phyloP scores from a whole-genome alignment of 2,329 filamentous ascomycete species.

The Epichloe coenophiala region DNA sequence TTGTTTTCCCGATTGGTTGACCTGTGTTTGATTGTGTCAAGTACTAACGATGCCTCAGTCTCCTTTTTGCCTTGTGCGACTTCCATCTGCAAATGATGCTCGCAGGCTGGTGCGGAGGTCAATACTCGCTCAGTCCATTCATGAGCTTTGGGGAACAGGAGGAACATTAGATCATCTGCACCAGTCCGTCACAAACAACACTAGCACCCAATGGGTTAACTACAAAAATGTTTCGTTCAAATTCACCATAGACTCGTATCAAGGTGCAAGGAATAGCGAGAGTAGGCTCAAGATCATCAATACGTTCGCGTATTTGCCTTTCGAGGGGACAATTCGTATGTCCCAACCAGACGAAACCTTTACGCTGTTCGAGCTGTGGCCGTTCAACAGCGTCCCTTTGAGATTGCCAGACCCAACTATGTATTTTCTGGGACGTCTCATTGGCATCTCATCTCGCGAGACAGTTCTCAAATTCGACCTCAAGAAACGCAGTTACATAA shows the following conservation, averaged over 20 bases:
- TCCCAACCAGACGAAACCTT: constrained; percentile 61
- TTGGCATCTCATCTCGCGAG: constrained; percentile 55
- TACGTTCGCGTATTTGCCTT: constrained; percentile 63
- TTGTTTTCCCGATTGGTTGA: not conserved
- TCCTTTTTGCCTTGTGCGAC: constrained; percentile 67
- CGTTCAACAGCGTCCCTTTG: constrained; percentile 35
- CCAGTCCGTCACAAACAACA: constrained; percentile 42
- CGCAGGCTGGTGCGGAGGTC: constrained; percentile 57
- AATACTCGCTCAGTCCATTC: constrained; percentile 69
- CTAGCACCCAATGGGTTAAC: constrained; percentile 49
- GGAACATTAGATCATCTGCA: constrained; percentile 56
- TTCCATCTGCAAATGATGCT: constrained; percentile 53
- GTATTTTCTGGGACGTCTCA: constrained; percentile 58
- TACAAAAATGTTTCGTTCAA: constrained; percentile 63
- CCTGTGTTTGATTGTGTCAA: not conserved
- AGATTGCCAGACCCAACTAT: constrained; percentile 38
- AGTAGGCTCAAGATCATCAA: constrained; percentile 68
- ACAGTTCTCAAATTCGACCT: constrained; percentile 65
- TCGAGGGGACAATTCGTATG: constrained; percentile 68
- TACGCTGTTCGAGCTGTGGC: constrained; percentile 72
- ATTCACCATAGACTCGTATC: constrained; percentile 74
- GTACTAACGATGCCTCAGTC: constrained; percentile 40
- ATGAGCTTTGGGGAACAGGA: constrained; percentile 78
- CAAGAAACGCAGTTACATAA: constrained; percentile 88
- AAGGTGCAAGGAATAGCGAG: constrained; percentile 50